These are phyloP conservation scores for Spiraea crenata DNA, from an alignment of 331 rosid genomes.

Conservation along the genomic window DNA sequence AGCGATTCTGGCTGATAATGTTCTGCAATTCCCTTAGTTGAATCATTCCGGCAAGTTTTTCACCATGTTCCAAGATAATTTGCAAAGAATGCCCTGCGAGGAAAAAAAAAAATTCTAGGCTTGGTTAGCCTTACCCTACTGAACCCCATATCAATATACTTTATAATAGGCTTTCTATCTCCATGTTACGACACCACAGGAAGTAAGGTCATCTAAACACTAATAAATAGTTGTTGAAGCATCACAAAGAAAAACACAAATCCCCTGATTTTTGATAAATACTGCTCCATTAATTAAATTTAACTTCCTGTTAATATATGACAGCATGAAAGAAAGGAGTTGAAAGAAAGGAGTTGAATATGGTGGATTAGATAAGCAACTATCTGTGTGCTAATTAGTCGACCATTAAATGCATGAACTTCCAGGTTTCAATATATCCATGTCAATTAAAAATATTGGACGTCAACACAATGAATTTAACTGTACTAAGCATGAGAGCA, in stretches of 20 bases:
- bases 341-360: not conserved
- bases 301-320: not conserved
- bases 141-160: conserved; percentile 19
- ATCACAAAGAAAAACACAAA: not conserved
- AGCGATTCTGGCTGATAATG: conserved; percentile 67
- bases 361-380: conserved; percentile 7
- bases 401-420: not conserved
- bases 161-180: not conserved
- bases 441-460: not conserved
- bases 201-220: conserved; percentile 5
- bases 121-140: conserved; percentile 15
- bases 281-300: not conserved
- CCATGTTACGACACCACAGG: not conserved
- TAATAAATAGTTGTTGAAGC: not conserved
- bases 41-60: conserved; percentile 87
- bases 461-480: not conserved
- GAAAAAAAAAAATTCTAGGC: conserved; percentile 31
- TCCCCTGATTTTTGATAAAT: not conserved
- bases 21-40: conserved; percentile 90
- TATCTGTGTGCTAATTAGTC: not conserved
- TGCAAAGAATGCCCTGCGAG: conserved; percentile 78
- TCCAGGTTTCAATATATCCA: not conserved
- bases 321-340: not conserved
- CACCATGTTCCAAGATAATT: conserved; percentile 91
- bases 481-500: conserved; percentile 24